A percentile compares a stretch with the other conserved stretches of the same genome.
phyloP scores from a whole-genome alignment of 2,329 filamentous ascomycete genomes.

The Alternaria viburni region DNA sequence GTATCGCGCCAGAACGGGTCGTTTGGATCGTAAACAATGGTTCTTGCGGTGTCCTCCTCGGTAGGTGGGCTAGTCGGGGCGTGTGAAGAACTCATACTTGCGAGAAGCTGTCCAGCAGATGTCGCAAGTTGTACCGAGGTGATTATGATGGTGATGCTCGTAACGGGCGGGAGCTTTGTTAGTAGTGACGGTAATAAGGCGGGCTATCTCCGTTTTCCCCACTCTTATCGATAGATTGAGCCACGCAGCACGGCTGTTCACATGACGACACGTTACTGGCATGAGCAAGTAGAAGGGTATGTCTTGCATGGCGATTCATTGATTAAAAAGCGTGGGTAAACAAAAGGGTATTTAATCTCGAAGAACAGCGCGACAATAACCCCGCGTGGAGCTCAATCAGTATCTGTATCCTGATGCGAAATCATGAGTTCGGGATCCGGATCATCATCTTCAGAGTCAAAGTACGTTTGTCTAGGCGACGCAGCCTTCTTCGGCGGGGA shows the following conservation, averaged over 20 bases:
- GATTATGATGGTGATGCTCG: slow-evolving; percentile 6
- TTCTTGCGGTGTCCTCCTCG: slow-evolving; percentile 33
- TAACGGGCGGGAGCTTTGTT: slow-evolving; percentile 9
- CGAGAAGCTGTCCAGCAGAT: not conserved
- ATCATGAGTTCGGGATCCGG: slow-evolving; percentile 58
- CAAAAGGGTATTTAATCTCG: not conserved
- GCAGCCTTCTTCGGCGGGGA: slow-evolving; percentile 39
- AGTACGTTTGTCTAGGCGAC: slow-evolving; percentile 34
- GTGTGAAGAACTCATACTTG: slow-evolving; percentile 36
- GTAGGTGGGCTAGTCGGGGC: slow-evolving; percentile 29
- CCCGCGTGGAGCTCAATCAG: slow-evolving; percentile 25
- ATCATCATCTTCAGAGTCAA: slow-evolving; percentile 53
- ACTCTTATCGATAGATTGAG: slow-evolving; percentile 14
- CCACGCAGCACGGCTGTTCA: not conserved
- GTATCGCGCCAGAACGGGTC: slow-evolving; percentile 45
- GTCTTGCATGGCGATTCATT: not conserved
- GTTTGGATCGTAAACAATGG: slow-evolving; percentile 40
- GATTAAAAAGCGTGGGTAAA: not conserved
- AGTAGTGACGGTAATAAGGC: slow-evolving; percentile 9
- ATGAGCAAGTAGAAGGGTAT: not conserved
- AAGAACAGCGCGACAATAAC: not conserved
- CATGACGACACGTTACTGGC: not conserved
- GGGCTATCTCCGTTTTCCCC: slow-evolving; percentile 11
- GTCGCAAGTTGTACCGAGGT: slow-evolving; percentile 9
- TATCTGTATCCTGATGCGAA: slow-evolving; percentile 53